Evolutionary conservation across 441 rosid genomes (phyloP), one percentile per base, ranked within the genome.

Genomic region (Mallotus japonicus): DNA sequence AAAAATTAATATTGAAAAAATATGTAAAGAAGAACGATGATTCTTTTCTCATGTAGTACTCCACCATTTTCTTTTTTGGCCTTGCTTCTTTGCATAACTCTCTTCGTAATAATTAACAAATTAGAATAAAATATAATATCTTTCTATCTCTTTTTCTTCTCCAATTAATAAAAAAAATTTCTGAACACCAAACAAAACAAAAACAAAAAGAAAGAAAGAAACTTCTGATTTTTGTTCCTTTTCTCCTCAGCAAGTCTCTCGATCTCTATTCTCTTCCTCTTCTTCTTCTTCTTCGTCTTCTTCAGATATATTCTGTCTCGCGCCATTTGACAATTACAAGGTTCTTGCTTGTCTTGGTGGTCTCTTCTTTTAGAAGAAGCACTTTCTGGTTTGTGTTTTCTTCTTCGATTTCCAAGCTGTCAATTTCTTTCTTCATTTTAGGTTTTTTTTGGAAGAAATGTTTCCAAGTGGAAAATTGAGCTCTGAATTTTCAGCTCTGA

Each of bases 141-240:
- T 6, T 9, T 49, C 11, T 9, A 49, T 13, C 8, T 5, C 11
- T 8, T 4, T 9, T 9, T 9, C 2, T 49, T 1, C 3, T 28
- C 32, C 32, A 28, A 28, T 37, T 37, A 37, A 37, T 4, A 37
- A 37, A 37, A n/a, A 34, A 37, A 37, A 0, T 4, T 6, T 4
- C 40, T 4, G 2, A 37, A 44, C 49, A 44, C 49, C 11, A 9
- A 44, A 44, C 11, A 44, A 44, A 44, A 44, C 49, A 8, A 44
- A 44, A 44, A 44, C 47, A 4, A 44, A 44, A 44, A 7, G 20
- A 24, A 20, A 16, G 0, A 72, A 65, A 42, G 47, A 46, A 46
- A 47, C 32, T 74, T 60, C 28, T 50, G 53, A 49, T 74, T 74
- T 47, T 71, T 34, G 28, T 59, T 59, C 66, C 51, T 16, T 44